phyloP scores from a whole-genome alignment of 768 basidiomycete genomes.

The Boletellus sp. region DNA sequence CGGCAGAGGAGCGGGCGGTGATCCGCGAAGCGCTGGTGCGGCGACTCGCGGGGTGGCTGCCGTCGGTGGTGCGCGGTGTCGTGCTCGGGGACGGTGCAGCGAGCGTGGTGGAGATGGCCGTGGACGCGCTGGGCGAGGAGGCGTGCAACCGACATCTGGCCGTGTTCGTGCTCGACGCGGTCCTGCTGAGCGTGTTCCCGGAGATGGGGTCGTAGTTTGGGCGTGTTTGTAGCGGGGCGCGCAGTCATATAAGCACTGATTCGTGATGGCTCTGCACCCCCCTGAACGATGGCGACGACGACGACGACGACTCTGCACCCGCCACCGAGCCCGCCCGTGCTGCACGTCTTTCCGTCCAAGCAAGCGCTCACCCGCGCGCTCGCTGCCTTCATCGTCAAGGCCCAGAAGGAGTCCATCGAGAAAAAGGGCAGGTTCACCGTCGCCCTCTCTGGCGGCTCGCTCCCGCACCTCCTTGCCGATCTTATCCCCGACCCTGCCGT shows the following conservation, averaged over 20 bases:
- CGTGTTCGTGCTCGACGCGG: constrained; percentile 67
- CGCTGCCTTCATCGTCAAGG: constrained; percentile 78
- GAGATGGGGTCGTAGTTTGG: constrained; percentile 46
- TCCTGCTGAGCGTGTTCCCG: constrained; percentile 72
- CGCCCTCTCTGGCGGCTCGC: constrained; percentile 90
- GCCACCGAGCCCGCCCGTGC: constrained; percentile 61
- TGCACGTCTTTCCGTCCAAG: constrained; percentile 64
- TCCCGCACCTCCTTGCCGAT: constrained; percentile 76
- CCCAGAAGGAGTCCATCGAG: constrained; percentile 84
- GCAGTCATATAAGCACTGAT: constrained; percentile 4
- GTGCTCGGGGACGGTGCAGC: constrained; percentile 50
- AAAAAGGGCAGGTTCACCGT: constrained; percentile 89
- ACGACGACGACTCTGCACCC: constrained; percentile 37
- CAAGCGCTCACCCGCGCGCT: constrained; percentile 60
- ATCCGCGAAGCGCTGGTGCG: constrained; percentile 43
- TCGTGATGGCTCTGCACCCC: background rate
- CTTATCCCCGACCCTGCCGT: constrained; percentile 62
- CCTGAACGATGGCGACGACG: constrained; percentile 11
- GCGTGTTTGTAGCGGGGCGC: constrained; percentile 29
- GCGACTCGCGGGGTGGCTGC: constrained; percentile 40
- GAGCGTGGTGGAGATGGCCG: constrained; percentile 45
- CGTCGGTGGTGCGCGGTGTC: constrained; percentile 16
- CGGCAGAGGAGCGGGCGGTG: constrained; percentile 66
- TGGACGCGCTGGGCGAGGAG: constrained; percentile 58
- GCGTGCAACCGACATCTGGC: constrained; percentile 79